Evolutionary conservation across 495 filamentous ascomycete species (phyloP).

Genomic region (Tuber microsphaerosporum): DNA sequence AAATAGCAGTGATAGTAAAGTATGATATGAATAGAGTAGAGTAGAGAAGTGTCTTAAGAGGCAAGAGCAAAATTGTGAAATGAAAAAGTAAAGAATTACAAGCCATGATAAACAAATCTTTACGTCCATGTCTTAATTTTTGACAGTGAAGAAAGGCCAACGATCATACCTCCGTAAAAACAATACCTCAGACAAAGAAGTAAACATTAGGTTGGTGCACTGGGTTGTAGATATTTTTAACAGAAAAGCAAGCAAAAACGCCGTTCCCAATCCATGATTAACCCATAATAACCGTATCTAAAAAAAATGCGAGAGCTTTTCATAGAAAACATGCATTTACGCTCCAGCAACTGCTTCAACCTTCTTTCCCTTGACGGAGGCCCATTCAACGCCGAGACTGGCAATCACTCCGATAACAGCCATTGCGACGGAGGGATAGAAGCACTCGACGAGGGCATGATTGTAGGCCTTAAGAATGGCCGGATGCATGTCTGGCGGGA

Average conservation of each 20-base stretch:
- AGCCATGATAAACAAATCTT: not conserved
- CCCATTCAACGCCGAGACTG: slow-evolving; percentile 62
- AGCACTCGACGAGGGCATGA: slow-evolving; percentile 58
- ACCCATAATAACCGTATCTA: not conserved
- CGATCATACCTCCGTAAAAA: not conserved
- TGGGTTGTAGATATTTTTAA: not conserved
- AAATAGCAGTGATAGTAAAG: not conserved
- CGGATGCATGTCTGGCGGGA: slow-evolving; percentile 48
- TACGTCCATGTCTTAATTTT: not conserved
- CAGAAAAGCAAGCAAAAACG: slow-evolving; percentile 14
- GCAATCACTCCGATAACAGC: slow-evolving; percentile 57
- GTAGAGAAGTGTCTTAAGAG: not conserved
- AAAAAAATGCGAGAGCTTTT: slow-evolving; percentile 8
- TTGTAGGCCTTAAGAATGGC: slow-evolving; percentile 65
- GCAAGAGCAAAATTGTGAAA: not conserved
- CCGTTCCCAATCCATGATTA: slow-evolving; percentile 14
- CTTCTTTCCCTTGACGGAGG: slow-evolving; percentile 76
- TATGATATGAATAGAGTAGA: not conserved
- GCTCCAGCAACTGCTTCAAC: slow-evolving; percentile 48
- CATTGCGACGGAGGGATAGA: slow-evolving; percentile 62
- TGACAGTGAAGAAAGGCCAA: not conserved
- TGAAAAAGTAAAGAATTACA: not conserved
- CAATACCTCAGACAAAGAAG: not conserved
- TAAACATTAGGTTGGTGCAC: slow-evolving; percentile 8
- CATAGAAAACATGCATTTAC: slow-evolving; percentile 9